Percentiles rank a stretch among this genome's conserved stretches.
Conservation (phyloP, 306 rosid genomes). For the Quercus glauca region DNA sequence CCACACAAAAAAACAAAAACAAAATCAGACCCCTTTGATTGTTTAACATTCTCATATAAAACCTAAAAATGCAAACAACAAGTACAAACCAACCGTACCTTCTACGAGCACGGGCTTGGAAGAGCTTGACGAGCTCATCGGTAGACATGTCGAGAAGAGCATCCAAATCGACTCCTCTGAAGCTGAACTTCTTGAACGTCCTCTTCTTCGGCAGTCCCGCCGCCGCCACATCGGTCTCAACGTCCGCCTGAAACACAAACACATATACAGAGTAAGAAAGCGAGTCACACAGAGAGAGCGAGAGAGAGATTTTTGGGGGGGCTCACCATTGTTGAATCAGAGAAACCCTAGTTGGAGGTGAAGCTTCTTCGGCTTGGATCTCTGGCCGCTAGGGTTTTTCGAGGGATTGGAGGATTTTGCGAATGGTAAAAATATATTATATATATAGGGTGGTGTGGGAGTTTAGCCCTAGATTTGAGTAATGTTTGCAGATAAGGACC, state of each 20-base stretch:
- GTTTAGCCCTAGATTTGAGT: background rate
- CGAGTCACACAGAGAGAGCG: background rate
- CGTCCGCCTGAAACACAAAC: constrained; percentile 60
- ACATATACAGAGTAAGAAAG: background rate
- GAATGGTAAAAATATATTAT: background rate
- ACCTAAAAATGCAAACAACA: too few species aligned
- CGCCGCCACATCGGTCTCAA: constrained; percentile 56
- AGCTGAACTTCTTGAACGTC: constrained; percentile 88
- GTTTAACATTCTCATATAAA: too few species aligned
- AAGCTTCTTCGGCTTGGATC: background rate
- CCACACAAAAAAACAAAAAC: background rate
- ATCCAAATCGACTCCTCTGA: constrained; percentile 84
- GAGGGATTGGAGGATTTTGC: background rate
- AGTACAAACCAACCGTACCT: constrained; percentile 29
- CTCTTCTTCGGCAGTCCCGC: constrained; percentile 81
- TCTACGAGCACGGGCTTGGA: constrained; percentile 84
- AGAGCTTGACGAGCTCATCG: constrained; percentile 82
- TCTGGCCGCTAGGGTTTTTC: constrained; percentile 43
- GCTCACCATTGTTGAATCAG: constrained; percentile 36
- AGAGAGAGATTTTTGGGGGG: background rate
- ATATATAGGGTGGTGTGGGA: background rate
- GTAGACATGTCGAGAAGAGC: constrained; percentile 93
- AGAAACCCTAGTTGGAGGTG: background rate
- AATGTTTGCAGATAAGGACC: background rate
- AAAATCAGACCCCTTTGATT: background rate